phyloP scores from a whole-genome alignment of 176 grass and related monocot species.

The Poa annua region DNA sequence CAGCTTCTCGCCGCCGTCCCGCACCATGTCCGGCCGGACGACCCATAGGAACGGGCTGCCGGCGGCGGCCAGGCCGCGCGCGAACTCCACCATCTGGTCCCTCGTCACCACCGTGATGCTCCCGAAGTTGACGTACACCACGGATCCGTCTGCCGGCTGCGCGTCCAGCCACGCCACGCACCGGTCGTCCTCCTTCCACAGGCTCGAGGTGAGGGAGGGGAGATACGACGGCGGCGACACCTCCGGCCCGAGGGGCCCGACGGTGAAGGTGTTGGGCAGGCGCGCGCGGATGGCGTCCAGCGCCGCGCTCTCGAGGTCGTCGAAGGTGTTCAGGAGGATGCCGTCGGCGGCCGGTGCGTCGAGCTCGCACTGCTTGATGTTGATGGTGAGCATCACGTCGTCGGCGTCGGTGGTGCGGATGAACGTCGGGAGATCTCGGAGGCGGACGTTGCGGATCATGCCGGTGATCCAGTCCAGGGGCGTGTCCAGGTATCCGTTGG shows the following conservation, averaged over 20 bases:
- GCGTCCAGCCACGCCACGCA: slow-evolving; percentile 64
- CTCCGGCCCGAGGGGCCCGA: slow-evolving; percentile 57
- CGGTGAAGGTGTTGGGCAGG: slow-evolving; percentile 58
- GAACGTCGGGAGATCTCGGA: slow-evolving; percentile 80
- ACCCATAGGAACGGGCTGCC: slow-evolving; percentile 70
- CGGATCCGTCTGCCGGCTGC: slow-evolving; percentile 21
- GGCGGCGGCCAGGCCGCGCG: slow-evolving; percentile 59
- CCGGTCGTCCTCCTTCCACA: slow-evolving; percentile 63
- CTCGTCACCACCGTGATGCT: slow-evolving; percentile 65
- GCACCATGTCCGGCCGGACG: slow-evolving; percentile 63
- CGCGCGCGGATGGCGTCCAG: slow-evolving; percentile 46
- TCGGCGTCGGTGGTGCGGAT: slow-evolving; percentile 65
- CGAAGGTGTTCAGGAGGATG: slow-evolving; percentile 56
- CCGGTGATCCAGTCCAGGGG: slow-evolving; percentile 68
- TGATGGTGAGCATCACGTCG: slow-evolving; percentile 64
- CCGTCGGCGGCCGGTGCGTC: slow-evolving; percentile 45
- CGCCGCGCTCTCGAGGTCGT: slow-evolving; percentile 22
- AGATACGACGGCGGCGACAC: slow-evolving; percentile 40
- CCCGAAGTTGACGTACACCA: slow-evolving; percentile 67
- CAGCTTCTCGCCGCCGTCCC: slow-evolving; percentile 16
- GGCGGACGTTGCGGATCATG: slow-evolving; percentile 38
- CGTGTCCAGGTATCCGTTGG: slow-evolving; percentile 68
- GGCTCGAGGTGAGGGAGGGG: slow-evolving; percentile 49
- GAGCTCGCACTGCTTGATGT: slow-evolving; percentile 49
- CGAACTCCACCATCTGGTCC: slow-evolving; percentile 62